phyloP scores from a whole-genome alignment of 2,329 filamentous ascomycete genomes.

The Teratosphaeria pseudoeucalypti region DNA sequence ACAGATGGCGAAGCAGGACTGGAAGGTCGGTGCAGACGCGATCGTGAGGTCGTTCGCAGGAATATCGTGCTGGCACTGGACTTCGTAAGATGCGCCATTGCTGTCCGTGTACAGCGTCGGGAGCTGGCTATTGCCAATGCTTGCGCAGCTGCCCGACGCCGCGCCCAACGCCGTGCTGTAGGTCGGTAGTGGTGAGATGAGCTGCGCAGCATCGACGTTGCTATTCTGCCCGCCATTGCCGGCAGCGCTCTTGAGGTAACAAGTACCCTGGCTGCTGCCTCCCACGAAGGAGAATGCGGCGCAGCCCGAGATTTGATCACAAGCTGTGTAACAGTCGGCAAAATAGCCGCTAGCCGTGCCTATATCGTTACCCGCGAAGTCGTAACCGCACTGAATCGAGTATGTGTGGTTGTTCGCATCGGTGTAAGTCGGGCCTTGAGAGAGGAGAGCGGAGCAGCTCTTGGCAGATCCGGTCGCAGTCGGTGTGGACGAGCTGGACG shows the following conservation, averaged over 20 bases:
- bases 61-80: constrained; percentile 3
- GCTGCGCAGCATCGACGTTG: not conserved
- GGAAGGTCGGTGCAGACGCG: not conserved
- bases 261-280: constrained; percentile 4
- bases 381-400: constrained; percentile 3
- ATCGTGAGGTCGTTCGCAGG: not conserved
- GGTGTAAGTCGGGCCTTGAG: constrained; percentile 4
- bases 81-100: not conserved
- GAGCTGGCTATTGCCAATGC: not conserved
- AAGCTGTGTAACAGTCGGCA: constrained; percentile 4
- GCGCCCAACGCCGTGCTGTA: not conserved
- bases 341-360: not conserved
- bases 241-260: constrained; percentile 8
- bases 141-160: not conserved
- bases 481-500: not conserved
- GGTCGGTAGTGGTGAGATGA: not conserved
- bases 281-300: constrained; percentile 6
- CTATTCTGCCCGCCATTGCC: not conserved
- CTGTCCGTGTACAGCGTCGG: constrained; percentile 3
- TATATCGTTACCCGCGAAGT: constrained; percentile 1
- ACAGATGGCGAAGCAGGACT: constrained; percentile 12
- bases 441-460: constrained; percentile 2
- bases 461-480: not conserved
- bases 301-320: constrained; percentile 6
- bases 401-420: constrained; percentile 3